A percentile compares a stretch with the other conserved stretches of the same genome.
Evolutionary conservation across 176 grass and related monocot species (phyloP).

Genomic region (Oryza glumipatula): DNA sequence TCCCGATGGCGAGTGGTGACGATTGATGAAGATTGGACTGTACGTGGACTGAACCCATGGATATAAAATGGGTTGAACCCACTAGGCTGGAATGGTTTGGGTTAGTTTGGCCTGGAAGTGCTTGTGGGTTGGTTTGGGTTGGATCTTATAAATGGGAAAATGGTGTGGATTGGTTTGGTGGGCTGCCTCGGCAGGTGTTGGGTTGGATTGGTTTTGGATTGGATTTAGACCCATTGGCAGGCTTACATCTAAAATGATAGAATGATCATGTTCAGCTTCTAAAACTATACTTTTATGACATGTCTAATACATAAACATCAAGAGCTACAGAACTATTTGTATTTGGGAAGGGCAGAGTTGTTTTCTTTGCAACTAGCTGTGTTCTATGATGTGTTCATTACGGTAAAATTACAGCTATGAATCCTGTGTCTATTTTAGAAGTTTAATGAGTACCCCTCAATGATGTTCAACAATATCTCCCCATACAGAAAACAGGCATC

Average conservation of each 20-base stretch:
- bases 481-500: neutral
- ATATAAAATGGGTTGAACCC: too few relatives aligned
- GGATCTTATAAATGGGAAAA: too few relatives aligned
- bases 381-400: neutral
- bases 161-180: too few relatives aligned
- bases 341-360: neutral
- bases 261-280: neutral
- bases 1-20: too few relatives aligned
- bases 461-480: neutral
- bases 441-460: neutral
- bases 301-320: neutral
- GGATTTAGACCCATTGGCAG: too few relatives aligned
- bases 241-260: neutral
- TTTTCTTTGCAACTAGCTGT: neutral
- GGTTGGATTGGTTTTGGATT: too few relatives aligned
- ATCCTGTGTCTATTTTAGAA: neutral
- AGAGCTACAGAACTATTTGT: neutral
- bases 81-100: too few relatives aligned
- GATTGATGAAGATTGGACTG: too few relatives aligned
- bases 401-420: constrained; percentile 4
- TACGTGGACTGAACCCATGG: too few relatives aligned
- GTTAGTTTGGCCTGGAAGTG: too few relatives aligned
- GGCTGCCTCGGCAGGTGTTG: too few relatives aligned
- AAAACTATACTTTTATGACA: neutral
- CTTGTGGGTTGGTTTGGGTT: too few relatives aligned